Evolutionary conservation across 306 rosid genomes (phyloP).

Genomic region (Fragaria nilgerrensis): DNA sequence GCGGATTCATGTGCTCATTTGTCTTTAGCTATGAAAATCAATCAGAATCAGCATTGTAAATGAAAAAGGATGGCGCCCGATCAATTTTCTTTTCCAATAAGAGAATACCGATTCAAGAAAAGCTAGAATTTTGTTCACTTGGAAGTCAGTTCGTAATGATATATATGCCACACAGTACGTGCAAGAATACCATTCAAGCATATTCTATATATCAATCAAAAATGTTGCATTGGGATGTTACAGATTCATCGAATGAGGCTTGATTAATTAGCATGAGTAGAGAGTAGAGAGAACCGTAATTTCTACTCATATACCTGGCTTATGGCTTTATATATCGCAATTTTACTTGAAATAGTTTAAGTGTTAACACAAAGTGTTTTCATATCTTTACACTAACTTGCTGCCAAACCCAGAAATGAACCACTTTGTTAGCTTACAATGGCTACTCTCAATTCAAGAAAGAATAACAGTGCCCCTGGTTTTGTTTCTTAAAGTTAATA

Average conservation of each 20-base stretch:
- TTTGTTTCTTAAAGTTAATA: constrained; percentile 7
- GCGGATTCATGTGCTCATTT: neutral
- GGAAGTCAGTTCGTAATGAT: neutral
- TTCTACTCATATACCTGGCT: neutral
- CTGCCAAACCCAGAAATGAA: neutral
- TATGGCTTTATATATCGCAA: neutral
- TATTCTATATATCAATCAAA: neutral
- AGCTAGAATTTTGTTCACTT: neutral
- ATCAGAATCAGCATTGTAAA: neutral
- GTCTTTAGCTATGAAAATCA: neutral
- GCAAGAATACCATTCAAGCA: constrained; percentile 5
- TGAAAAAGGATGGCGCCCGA: neutral
- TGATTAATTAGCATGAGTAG: neutral
- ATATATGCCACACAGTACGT: neutral
- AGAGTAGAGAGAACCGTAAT: neutral
- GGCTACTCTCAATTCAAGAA: constrained; percentile 8
- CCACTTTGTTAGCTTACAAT: neutral
- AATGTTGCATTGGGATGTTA: neutral
- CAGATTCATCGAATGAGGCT: neutral
- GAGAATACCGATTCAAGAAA: neutral
- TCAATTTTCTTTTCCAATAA: neutral
- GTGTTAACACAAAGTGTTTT: neutral
- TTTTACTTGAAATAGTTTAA: neutral
- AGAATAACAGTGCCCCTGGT: constrained; percentile 1
- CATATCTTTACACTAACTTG: neutral